These are phyloP conservation scores for Rehmannia glutinosa DNA, from an alignment of 257 asterid genomes.

Conservation along the genomic window DNA sequence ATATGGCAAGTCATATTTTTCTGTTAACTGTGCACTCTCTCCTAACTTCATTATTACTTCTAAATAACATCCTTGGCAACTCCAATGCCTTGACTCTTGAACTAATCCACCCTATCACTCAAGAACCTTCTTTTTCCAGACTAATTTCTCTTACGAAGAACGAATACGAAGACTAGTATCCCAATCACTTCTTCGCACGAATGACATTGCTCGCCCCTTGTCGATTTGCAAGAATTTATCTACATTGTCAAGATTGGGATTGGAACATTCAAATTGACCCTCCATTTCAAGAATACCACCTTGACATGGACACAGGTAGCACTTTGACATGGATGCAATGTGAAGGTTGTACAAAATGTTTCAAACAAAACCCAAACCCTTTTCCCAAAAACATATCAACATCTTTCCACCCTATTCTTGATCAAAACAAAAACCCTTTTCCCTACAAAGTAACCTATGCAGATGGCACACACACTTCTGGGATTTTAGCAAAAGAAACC, in stretches of 20 bases:
- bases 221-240: neutral
- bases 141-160: neutral
- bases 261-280: conserved; percentile 16
- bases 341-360: conserved; percentile 9
- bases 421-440: neutral
- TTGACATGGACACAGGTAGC: conserved; percentile 5
- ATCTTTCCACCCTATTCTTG: neutral
- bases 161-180: neutral
- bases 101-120: neutral
- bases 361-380: neutral
- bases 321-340: conserved; percentile 11
- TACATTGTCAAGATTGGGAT: conserved; percentile 10
- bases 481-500: neutral
- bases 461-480: conserved; percentile 2
- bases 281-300: conserved; percentile 1
- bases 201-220: neutral
- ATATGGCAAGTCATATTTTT: neutral
- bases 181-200: neutral
- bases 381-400: conserved; percentile 4
- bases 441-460: neutral
- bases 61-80: no score
- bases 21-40: neutral
- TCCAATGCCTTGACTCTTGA: neutral
- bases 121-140: neutral
- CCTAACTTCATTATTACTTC: neutral